phyloP scores from a whole-genome alignment of 1,139 yeast species.

The Geotrichum restrictum region DNA sequence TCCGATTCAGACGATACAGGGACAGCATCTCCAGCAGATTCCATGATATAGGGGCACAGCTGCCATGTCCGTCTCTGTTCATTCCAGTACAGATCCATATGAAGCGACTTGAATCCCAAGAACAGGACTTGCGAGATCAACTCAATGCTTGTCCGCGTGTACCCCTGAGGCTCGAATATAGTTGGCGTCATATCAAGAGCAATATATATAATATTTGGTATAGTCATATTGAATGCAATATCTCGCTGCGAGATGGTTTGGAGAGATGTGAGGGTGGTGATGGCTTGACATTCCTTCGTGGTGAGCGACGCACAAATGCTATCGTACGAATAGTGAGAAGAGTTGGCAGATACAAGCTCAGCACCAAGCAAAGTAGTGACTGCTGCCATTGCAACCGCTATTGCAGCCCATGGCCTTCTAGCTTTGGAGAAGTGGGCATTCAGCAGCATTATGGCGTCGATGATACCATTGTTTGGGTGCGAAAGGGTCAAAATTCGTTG shows the following conservation, averaged over 20 bases:
- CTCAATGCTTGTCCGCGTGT: conserved; percentile 44
- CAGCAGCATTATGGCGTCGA: too few relatives aligned
- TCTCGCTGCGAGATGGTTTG: conserved; percentile 55
- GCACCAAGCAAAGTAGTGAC: too few relatives aligned
- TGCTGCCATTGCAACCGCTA: too few relatives aligned
- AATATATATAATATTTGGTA: conserved; percentile 53
- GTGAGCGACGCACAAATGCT: conserved; percentile 17
- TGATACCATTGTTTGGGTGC: too few relatives aligned
- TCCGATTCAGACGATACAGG: not conserved
- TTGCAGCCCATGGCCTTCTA: too few relatives aligned
- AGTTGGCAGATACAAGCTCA: not conserved
- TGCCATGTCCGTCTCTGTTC: conserved; percentile 54
- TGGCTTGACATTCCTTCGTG: conserved; percentile 12
- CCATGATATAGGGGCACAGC: conserved; percentile 53
- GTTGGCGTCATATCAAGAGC: conserved; percentile 54
- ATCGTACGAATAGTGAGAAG: not conserved
- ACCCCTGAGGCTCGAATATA: conserved; percentile 52
- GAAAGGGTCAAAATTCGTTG: too few relatives aligned
- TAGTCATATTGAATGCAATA: conserved; percentile 50
- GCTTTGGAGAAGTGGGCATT: too few relatives aligned
- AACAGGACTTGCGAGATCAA: conserved; percentile 39
- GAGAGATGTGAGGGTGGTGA: conserved; percentile 18
- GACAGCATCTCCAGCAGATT: not conserved
- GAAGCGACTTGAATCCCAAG: conserved; percentile 51
- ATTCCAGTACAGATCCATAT: conserved; percentile 67